Evolutionary conservation across 139 green algal genomes (phyloP).

Genomic region (Yamagishiella unicocca): DNA sequence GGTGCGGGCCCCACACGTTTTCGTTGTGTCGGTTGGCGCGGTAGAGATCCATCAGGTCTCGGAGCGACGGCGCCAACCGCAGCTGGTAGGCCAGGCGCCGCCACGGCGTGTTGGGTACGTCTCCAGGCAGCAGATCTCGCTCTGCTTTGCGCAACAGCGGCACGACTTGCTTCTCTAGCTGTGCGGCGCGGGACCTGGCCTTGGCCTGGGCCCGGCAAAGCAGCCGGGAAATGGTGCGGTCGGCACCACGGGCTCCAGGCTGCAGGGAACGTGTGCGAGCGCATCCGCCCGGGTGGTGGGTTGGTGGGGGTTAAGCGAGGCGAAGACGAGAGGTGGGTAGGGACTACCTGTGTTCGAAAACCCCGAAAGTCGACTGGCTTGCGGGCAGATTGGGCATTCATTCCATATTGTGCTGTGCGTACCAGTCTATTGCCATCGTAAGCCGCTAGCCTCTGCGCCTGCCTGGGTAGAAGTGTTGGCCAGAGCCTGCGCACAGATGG

Average conservation of each 20-base stretch:
- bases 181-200: no score
- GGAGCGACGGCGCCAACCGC: background rate
- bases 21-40: background rate
- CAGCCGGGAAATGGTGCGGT: no score
- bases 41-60: background rate
- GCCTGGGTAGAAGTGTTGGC: background rate
- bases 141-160: conserved; percentile 19
- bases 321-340: no score
- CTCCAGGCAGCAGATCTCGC: conserved; percentile 15
- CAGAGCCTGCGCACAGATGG: background rate
- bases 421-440: background rate
- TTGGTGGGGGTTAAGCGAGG: no score
- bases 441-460: background rate
- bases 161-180: background rate
- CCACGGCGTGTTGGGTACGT: conserved; percentile 4
- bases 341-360: no score
- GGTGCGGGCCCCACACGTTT: background rate
- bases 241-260: no score
- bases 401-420: background rate
- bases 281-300: no score
- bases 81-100: conserved; percentile 42
- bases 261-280: no score
- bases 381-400: no score
- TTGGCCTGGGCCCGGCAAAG: no score
- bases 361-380: no score